A percentile compares a stretch with the other conserved stretches of the same genome.
These are phyloP conservation scores for Termitomyces sp. DNA, from an alignment of 768 basidiomycete genomes.

Conservation along the genomic window DNA sequence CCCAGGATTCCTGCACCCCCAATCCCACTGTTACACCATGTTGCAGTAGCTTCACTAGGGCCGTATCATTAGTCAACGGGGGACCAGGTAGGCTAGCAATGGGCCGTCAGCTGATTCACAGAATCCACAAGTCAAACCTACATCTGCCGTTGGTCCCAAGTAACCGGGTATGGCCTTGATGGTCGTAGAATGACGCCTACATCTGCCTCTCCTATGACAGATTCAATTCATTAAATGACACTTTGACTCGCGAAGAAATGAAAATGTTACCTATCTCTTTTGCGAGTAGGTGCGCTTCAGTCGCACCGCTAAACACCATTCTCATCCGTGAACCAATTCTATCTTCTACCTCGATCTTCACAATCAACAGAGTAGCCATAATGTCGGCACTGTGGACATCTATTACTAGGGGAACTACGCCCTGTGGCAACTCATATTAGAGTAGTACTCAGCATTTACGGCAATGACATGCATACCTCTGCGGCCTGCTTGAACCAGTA, in stretches of 20 bases:
- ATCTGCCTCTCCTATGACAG: constrained; percentile 37
- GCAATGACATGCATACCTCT: constrained; percentile 34
- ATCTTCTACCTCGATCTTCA: constrained; percentile 67
- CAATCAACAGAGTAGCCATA: constrained; percentile 64
- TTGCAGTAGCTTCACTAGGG: constrained; percentile 58
- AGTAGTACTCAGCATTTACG: not conserved
- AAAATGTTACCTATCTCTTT: constrained; percentile 50
- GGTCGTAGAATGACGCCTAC: constrained; percentile 54
- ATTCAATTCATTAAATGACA: not conserved
- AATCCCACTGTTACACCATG: constrained; percentile 82
- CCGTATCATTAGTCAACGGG: constrained; percentile 63
- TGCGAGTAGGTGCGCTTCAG: constrained; percentile 66
- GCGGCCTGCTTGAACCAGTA: constrained; percentile 55
- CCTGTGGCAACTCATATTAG: constrained; percentile 31
- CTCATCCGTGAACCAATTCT: constrained; percentile 54
- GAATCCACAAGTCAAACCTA: constrained; percentile 26
- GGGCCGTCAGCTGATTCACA: constrained; percentile 8
- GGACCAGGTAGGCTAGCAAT: constrained; percentile 62
- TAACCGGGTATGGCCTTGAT: constrained; percentile 61
- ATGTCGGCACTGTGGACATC: constrained; percentile 68
- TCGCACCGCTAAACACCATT: constrained; percentile 60
- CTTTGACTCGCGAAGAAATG: not conserved
- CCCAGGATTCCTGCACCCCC: constrained; percentile 65
- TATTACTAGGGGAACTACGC: constrained; percentile 63
- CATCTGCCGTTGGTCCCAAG: constrained; percentile 74